Percentiles rank a stretch among this genome's conserved stretches.
Conservation (phyloP, 2,329 filamentous ascomycete genomes). For the Macrophomina tecta region DNA sequence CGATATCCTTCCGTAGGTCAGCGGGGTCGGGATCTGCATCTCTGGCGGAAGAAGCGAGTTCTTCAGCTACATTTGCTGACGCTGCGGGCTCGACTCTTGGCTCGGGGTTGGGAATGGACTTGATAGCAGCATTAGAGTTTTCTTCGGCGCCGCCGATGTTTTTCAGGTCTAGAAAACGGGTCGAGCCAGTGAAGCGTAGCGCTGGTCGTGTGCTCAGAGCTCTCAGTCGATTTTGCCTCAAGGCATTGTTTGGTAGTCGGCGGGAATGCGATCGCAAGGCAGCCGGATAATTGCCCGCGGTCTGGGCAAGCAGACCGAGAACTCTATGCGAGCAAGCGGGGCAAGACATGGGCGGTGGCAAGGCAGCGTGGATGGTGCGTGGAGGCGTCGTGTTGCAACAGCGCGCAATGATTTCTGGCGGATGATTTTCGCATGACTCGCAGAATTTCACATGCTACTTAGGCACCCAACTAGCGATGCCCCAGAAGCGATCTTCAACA, state of each 20-base stretch:
- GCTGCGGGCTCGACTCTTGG: neutral
- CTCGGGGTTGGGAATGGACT: neutral
- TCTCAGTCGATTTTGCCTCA: neutral
- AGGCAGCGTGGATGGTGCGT: neutral
- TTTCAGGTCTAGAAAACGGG: neutral
- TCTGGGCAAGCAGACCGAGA: conserved; percentile 1
- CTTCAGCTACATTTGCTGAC: neutral
- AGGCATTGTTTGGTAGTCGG: neutral
- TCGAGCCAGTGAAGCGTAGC: neutral
- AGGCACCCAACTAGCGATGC: neutral
- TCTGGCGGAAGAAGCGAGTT: neutral
- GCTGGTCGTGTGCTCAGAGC: conserved; percentile 6
- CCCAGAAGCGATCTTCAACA: neutral
- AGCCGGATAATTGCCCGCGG: neutral
- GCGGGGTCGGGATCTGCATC: conserved; percentile 1
- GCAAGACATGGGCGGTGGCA: conserved; percentile 13
- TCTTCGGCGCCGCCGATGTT: neutral
- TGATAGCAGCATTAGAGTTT: neutral
- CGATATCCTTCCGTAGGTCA: neutral
- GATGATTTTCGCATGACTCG: conserved; percentile 16
- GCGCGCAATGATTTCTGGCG: conserved; percentile 5
- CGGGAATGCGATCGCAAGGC: neutral
- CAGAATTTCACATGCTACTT: neutral
- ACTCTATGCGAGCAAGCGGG: neutral
- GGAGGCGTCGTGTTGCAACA: neutral